Conservation (phyloP, 345 rosid genomes). For the Eucalyptus lansdowneana region DNA sequence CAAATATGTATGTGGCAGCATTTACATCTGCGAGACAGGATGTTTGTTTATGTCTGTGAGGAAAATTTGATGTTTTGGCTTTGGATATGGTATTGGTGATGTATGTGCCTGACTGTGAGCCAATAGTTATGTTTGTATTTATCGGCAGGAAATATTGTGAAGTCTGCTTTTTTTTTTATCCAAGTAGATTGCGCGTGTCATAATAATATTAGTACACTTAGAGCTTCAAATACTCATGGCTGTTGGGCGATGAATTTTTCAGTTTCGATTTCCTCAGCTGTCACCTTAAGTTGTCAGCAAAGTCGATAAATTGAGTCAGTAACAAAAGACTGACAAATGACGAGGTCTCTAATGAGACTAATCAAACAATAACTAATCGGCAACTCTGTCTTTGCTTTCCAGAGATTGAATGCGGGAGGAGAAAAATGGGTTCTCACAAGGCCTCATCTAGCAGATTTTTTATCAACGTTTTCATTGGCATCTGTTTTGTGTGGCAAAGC, state of each 20-base stretch:
- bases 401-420: constrained; percentile 20
- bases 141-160: background rate
- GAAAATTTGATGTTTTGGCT: background rate
- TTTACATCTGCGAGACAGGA: background rate
- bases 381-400: background rate
- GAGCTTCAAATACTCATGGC: background rate
- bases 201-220: background rate
- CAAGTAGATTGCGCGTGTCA: background rate
- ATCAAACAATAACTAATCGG: background rate
- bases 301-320: background rate
- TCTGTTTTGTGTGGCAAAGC: constrained; percentile 27
- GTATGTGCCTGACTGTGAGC: background rate
- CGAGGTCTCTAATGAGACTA: background rate
- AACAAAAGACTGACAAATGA: background rate
- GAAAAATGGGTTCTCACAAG: constrained; percentile 30
- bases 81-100: background rate
- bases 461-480: constrained; percentile 22
- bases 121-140: background rate
- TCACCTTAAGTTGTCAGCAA: background rate
- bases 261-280: background rate
- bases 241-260: background rate
- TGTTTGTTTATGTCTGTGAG: background rate
- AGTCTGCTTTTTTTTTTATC: background rate
- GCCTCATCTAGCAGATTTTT: constrained; percentile 11
- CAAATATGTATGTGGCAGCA: background rate